These are phyloP conservation scores for Peniophora sp. DNA, from an alignment of 1,284 basidiomycete species.

Conservation along the genomic window DNA sequence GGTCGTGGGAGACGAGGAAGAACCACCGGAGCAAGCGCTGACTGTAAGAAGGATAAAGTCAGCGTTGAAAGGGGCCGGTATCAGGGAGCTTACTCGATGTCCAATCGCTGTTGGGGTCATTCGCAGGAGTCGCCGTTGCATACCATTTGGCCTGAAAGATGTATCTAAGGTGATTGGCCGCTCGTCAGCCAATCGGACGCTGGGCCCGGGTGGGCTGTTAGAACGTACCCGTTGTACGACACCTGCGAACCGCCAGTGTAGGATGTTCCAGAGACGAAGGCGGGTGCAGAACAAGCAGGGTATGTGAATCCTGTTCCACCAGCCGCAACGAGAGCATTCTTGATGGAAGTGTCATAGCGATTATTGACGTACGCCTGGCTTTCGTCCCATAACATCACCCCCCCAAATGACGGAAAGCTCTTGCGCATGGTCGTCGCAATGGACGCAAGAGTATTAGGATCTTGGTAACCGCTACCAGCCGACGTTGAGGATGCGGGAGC, in stretches of 20 bases:
- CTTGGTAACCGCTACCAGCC: conserved; percentile 50
- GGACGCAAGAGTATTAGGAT: conserved; percentile 35
- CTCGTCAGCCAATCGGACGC: conserved; percentile 1
- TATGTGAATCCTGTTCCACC: conserved; percentile 62
- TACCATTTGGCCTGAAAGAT: conserved; percentile 66
- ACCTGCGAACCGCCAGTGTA: conserved; percentile 49
- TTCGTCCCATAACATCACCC: conserved; percentile 68
- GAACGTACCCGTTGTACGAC: conserved; percentile 44
- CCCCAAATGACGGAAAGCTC: conserved; percentile 63
- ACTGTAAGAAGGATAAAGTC: conserved; percentile 26
- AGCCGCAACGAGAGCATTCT: conserved; percentile 49
- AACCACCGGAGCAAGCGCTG: conserved; percentile 40
- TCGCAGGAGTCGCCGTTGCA: conserved; percentile 40
- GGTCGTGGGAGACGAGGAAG: conserved; percentile 7
- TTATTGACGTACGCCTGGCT: conserved; percentile 62
- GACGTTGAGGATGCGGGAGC: conserved; percentile 49
- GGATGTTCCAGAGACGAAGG: conserved; percentile 38
- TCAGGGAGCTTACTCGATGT: conserved; percentile 41
- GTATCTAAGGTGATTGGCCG: conserved; percentile 30
- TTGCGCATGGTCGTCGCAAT: conserved; percentile 49
- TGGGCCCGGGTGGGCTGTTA: not conserved
- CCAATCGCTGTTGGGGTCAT: conserved; percentile 51
- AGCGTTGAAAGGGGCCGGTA: not conserved
- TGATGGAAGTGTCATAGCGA: conserved; percentile 53
- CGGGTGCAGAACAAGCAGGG: conserved; percentile 50